Base-by-base conservation (phyloP, 768 basidiomycete genomes). In the Neoboletus subvelutipes region DNA sequence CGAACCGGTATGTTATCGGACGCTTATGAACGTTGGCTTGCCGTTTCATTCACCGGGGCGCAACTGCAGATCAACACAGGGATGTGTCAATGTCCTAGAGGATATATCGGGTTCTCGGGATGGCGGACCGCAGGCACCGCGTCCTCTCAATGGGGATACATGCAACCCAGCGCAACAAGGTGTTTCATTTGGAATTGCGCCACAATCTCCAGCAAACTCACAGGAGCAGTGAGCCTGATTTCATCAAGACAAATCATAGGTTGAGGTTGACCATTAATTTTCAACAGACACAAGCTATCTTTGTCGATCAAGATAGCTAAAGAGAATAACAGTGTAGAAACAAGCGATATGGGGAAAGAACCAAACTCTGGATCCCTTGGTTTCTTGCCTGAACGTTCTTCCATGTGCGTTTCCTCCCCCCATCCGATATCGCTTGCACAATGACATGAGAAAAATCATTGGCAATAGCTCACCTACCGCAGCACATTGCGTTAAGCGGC, bases 391-490 rank as follows among this genome's bases (percentile, higher is more conserved):
- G 45, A 34, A 41, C 24, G 33, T 13, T 40, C 41, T 31, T 45
- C 45, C 45, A 34, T 31, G 70, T 65, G 56, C 50, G 70, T 69
- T 46, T 39, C 36, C 18, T 52, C 56, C 18, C 15, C 22, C 12
- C 37, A 22, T 39, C 2, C 12, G 31, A 40, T 26, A 29, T 41
- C 9, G 13, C 17, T 33, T 42, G 20, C 15, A 7, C 46, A 34
- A 41, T 65, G 18, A 55, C 45, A 50, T 4, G 40, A 41, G 41
- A 10, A 33, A 37, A 33, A 37, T 9, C 20, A 10, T 22, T n/a
- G 9, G 13, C 17, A 24, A 50, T 47, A 60, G 61, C 13, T 48
- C 24, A 5, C 4, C 24, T 39, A 2, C 34, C 8, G 37, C 45
- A 18, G 20, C 36, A 48, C 43, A 37, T 45, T 12, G 28, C 8